Evolutionary conservation across 768 basidiomycete species (phyloP).

Genomic region (Rhodotorula diobovata): DNA sequence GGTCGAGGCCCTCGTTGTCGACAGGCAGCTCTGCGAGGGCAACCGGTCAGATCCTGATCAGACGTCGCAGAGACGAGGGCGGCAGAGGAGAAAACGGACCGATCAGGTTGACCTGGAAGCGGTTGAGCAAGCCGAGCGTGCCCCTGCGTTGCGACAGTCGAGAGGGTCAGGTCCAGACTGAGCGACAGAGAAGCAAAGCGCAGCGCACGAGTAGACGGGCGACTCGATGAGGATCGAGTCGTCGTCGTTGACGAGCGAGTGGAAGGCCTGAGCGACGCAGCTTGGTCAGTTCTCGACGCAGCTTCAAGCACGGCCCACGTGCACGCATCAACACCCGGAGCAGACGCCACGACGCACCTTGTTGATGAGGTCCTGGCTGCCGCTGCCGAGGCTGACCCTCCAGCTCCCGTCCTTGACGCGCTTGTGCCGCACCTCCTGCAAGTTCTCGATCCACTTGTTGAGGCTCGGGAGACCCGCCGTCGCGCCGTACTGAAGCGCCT

Average conservation of each 20-base stretch:
- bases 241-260: slow-evolving; percentile 67
- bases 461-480: slow-evolving; percentile 67
- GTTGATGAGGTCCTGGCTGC: slow-evolving; percentile 68
- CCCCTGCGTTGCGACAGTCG: slow-evolving; percentile 46
- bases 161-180: not conserved
- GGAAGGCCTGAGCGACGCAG: slow-evolving; percentile 56
- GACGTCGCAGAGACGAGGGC: not conserved
- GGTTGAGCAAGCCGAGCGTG: slow-evolving; percentile 46
- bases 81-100: slow-evolving; percentile 39
- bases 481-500: slow-evolving; percentile 70
- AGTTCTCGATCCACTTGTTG: slow-evolving; percentile 60
- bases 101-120: slow-evolving; percentile 44
- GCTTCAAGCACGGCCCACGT: not conserved
- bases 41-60: not conserved
- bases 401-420: slow-evolving; percentile 57
- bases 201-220: slow-evolving; percentile 59
- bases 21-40: slow-evolving; percentile 58
- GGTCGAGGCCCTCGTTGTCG: slow-evolving; percentile 66
- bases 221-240: slow-evolving; percentile 77
- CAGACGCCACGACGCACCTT: slow-evolving; percentile 56
- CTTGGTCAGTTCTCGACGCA: not conserved
- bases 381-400: slow-evolving; percentile 70
- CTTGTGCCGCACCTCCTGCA: slow-evolving; percentile 69
- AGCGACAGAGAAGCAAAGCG: too few relatives aligned
- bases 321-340: not conserved